phyloP scores from a whole-genome alignment of 1,284 basidiomycete species.

The Amylostereum areolatum region DNA sequence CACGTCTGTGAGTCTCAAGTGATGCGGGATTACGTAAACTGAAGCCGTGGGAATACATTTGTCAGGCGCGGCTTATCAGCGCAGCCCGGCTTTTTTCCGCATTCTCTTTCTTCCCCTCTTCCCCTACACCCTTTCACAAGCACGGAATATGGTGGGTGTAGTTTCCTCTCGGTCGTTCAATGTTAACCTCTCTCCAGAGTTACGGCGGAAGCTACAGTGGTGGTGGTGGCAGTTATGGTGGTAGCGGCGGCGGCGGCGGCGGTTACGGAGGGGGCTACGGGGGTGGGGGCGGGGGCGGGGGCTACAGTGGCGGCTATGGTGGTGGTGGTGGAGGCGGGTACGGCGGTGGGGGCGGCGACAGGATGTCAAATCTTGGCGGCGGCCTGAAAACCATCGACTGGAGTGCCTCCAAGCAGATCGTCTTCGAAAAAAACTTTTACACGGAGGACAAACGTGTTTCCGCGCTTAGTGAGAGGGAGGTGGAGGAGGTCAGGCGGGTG shows the following conservation, averaged over 20 bases:
- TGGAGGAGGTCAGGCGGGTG: constrained; percentile 77
- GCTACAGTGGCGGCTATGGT: constrained; percentile 38
- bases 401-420: constrained; percentile 65
- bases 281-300: constrained; percentile 22
- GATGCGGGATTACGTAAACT: neutral
- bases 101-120: constrained; percentile 1
- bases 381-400: constrained; percentile 86
- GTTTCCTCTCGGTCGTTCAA: constrained; percentile 3
- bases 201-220: constrained; percentile 7
- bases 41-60: constrained; percentile 1
- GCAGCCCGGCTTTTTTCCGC: neutral
- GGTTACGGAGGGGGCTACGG: constrained; percentile 21
- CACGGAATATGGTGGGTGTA: neutral
- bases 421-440: constrained; percentile 98
- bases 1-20: neutral
- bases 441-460: constrained; percentile 86
- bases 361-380: constrained; percentile 81
- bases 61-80: neutral
- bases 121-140: constrained; percentile 1
- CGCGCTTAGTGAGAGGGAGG: constrained; percentile 76
- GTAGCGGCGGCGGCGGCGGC: constrained; percentile 21
- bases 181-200: neutral
- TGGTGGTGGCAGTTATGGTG: constrained; percentile 26
- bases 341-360: constrained; percentile 58
- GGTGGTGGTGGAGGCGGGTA: constrained; percentile 51